Percentiles rank a stretch among this genome's conserved stretches.
phyloP scores from a whole-genome alignment of 805 yeast genomes.

The Metschnikowia kofuensis region DNA sequence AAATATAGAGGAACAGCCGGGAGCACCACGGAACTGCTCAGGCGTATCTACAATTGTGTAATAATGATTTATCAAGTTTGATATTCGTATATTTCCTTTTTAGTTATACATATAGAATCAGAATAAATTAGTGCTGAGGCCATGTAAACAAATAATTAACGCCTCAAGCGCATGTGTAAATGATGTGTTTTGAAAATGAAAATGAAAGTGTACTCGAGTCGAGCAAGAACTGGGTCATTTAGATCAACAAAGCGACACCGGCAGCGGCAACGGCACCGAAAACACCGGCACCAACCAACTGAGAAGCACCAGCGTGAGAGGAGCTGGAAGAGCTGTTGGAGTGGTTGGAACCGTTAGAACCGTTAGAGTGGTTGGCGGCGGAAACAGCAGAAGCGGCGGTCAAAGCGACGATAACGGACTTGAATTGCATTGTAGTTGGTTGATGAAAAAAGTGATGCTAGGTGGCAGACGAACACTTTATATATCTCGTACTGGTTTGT shows the following conservation, averaged over 20 bases:
- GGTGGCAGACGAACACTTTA: constrained; percentile 1
- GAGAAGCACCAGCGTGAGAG: constrained; percentile 31
- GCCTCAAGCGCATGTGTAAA: constrained; percentile 11
- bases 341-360: constrained; percentile 20
- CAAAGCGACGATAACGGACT: constrained; percentile 35
- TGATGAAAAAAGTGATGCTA: background rate
- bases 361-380: constrained; percentile 27
- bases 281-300: constrained; percentile 33
- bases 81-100: constrained; percentile 5
- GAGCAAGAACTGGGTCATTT: constrained; percentile 15
- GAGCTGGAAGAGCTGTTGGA: constrained; percentile 18
- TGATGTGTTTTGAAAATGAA: constrained; percentile 7
- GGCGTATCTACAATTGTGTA: no score
- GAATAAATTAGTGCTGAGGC: constrained; percentile 7
- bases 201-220: constrained; percentile 3
- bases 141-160: constrained; percentile 7
- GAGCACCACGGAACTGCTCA: no score
- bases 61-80: background rate
- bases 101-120: constrained; percentile 5
- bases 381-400: constrained; percentile 36
- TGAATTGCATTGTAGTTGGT: constrained; percentile 35
- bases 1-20: no score
- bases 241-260: constrained; percentile 40
- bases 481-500: constrained; percentile 6
- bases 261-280: constrained; percentile 30